Evolutionary conservation across 306 rosid species (phyloP), one percentile per base, ranked within the genome.

Genomic region (Glycyrrhiza uralensis): DNA sequence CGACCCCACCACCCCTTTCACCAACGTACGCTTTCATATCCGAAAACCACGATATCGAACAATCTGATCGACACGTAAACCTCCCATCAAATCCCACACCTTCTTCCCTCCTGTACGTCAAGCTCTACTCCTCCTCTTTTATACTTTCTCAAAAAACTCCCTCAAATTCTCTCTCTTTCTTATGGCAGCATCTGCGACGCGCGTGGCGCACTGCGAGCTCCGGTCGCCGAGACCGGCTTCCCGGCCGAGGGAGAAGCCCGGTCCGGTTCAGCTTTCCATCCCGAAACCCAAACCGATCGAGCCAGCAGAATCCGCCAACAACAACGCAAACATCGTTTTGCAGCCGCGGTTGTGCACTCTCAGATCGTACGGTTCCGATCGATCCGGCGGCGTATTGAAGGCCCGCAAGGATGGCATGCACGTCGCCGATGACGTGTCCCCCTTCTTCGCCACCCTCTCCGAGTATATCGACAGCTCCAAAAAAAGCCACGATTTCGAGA

Each of bases 401-500:
- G 70, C 71, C 35, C 77, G 64, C 35, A 71, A 81, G 50, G 82
- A 79, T 0, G 47, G 58, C 6, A 61, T 35, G 6, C 75, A 62
- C 8, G 89, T 70, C 10, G 71, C 10, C 20, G 85, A 76, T 26
- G 87, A 79, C 60, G 82, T 82, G 41, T 87, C 90, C 19, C 71
- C 83, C 4, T 94, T 94, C 82, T 94, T 94, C 17, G 91, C 81
- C 41, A 87, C 85, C 19, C 79, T 94, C 22, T 91, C 96, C 0
- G 88, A 94, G 29, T 94, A 94, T 28, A 86, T 94, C 0, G 96
- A 94, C 45, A 94, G 91, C 75, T 83, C 92, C n/a, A 86, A 81
- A 86, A 90, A 84, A 64, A 94, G 97, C 75, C 91, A 88, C 4
- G 99, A 91, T 45, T 94, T 94, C 55, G 99, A 94, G 76, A 91